phyloP scores from a whole-genome alignment of 805 yeast genomes.

The Wickerhamiella alocasiicola region DNA sequence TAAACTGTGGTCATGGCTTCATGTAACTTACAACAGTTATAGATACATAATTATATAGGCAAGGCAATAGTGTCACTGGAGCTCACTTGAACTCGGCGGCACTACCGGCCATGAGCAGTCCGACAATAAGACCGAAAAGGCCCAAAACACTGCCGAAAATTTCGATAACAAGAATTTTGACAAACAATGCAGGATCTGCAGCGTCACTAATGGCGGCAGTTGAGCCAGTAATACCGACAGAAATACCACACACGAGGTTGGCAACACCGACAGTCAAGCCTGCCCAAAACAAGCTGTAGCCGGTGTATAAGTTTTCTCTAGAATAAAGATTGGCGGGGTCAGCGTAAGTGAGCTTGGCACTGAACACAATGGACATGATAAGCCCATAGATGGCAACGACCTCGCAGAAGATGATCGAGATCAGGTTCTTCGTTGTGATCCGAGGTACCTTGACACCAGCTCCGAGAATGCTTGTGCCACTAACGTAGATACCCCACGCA shows the following conservation, averaged over 20 bases:
- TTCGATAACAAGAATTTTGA: slow-evolving; percentile 90
- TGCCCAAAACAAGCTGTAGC: slow-evolving; percentile 94
- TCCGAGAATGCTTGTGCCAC: slow-evolving; percentile 89
- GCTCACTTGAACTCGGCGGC: slow-evolving; percentile 67
- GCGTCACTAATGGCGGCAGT: slow-evolving; percentile 99
- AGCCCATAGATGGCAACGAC: slow-evolving; percentile 98
- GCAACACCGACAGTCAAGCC: slow-evolving; percentile 91
- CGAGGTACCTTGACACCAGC: slow-evolving; percentile 98
- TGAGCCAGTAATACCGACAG: slow-evolving; percentile 95
- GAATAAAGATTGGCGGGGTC: slow-evolving; percentile 49
- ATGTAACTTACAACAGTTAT: too few relatives aligned
- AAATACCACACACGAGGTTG: slow-evolving; percentile 90
- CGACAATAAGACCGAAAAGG: slow-evolving; percentile 93
- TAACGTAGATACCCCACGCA: slow-evolving; percentile 97
- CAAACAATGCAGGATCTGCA: slow-evolving; percentile 88
- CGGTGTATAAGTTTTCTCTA: slow-evolving; percentile 84
- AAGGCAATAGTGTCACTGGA: too few relatives aligned
- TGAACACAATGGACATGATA: slow-evolving; percentile 93
- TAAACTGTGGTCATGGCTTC: too few relatives aligned
- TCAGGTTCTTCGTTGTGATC: slow-evolving; percentile 92
- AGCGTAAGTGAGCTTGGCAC: slow-evolving; percentile 69
- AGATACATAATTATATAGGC: too few relatives aligned
- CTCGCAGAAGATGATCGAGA: slow-evolving; percentile 95
- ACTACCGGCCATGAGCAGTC: slow-evolving; percentile 91
- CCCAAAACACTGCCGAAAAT: slow-evolving; percentile 96